These are phyloP conservation scores for Erodium moschatum DNA, from an alignment of 441 rosid species.

Conservation along the genomic window DNA sequence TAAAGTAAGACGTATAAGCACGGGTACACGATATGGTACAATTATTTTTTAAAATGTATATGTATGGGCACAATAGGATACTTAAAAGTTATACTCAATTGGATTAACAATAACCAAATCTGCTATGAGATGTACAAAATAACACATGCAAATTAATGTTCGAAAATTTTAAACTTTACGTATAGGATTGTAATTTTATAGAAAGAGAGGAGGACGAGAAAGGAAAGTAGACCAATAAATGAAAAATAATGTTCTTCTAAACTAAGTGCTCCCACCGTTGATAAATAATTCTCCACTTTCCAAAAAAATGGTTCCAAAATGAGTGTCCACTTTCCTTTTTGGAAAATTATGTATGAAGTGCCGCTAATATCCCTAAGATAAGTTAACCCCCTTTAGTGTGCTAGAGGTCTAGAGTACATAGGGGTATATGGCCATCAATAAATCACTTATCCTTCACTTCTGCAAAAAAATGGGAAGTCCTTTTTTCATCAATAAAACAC, in stretches of 20 bases:
- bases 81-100: background rate
- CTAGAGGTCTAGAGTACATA: background rate
- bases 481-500: too few species aligned
- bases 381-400: background rate
- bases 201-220: conserved; percentile 1
- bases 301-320: background rate
- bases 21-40: background rate
- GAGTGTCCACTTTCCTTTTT: background rate
- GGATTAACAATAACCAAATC: background rate
- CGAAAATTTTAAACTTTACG: background rate
- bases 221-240: background rate
- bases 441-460: background rate
- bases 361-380: background rate
- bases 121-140: background rate
- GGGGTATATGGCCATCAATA: background rate
- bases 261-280: background rate
- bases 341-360: background rate
- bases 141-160: background rate
- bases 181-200: background rate
- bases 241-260: background rate
- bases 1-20: conserved; percentile 7
- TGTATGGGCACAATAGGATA: background rate
- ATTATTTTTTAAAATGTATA: background rate
- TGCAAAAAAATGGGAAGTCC: background rate
- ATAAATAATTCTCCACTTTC: background rate